Evolutionary conservation across 176 grass and related monocot species (phyloP), one percentile per base, ranked within the genome.

Genomic region (Oryza glumipatula): DNA sequence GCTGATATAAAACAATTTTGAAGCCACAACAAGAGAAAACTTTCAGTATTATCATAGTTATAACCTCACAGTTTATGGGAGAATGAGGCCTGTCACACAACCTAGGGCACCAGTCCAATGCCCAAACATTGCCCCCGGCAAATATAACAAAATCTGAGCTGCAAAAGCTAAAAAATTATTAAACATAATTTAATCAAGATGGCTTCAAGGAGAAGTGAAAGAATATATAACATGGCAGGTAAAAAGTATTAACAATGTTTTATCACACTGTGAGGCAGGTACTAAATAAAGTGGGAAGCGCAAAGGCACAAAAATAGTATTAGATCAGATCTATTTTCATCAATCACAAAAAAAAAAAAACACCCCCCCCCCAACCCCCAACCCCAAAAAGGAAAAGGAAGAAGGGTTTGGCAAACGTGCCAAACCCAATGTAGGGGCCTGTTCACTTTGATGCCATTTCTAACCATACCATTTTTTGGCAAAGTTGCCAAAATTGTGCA

Each of bases 111-210:
- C 96, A 98, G 49, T 98, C 96, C 81, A 98, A 79, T 16, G 91
- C 93, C 93, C 93, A 98, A 24, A 98, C 93, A 87, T 91, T 90
- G 32, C 96, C 96, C 1, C 96, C 96, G 71, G 96, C 91, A 77
- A 83, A 92, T 85, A 98, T 87, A 81, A 95, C 56, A 28, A 90
- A 95, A 76, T 98, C 91, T 68, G 68, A 90, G 83, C 90, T 93
- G 89, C 88, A 88, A 90, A 36, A 66, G 39, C 61, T 77, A 19
- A 82, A 81, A 81, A 35, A 64, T 39, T 72, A 75, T 78, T 80
- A 17, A 75, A 89, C 58, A 86, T 13, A 79, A 70, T 69, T 65
- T 65, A 73, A 79, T 47, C 21, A 68, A 30, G 60, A 65, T 12
- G 28, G 24, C 44, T 82, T 47, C 12, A 74, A 33, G 33, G 33